phyloP scores from a whole-genome alignment of 176 grass and related monocot genomes.

The Oryza punctata region DNA sequence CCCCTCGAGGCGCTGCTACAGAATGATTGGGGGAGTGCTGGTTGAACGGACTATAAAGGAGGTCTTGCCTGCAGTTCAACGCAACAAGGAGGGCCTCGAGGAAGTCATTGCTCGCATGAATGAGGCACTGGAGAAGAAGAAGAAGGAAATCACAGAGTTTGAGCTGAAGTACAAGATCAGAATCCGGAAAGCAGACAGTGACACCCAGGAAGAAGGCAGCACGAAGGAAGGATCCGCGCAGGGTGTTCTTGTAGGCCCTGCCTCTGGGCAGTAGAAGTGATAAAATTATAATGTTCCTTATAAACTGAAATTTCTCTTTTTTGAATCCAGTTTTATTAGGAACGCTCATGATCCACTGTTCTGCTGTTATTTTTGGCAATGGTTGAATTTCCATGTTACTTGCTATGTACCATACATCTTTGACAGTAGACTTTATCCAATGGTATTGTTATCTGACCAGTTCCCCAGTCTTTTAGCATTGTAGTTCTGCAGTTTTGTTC shows the following conservation, averaged over 20 bases:
- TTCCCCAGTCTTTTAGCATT: neutral
- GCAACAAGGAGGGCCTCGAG: slow-evolving; percentile 83
- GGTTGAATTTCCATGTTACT: neutral
- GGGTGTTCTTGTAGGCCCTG: slow-evolving; percentile 90
- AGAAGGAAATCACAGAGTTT: slow-evolving; percentile 74
- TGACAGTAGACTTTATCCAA: neutral
- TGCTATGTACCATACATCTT: neutral
- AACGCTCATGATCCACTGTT: neutral
- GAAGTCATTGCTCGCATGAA: slow-evolving; percentile 81
- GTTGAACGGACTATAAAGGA: slow-evolving; percentile 87
- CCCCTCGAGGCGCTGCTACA: slow-evolving; percentile 73
- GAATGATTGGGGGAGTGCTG: slow-evolving; percentile 88
- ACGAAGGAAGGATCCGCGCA: slow-evolving; percentile 70
- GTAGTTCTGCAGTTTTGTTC: neutral
- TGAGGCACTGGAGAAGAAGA: slow-evolving; percentile 80
- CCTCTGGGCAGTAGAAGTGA: slow-evolving; percentile 15
- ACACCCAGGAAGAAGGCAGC: slow-evolving; percentile 36
- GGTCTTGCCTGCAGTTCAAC: slow-evolving; percentile 66
- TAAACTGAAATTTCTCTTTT: neutral
- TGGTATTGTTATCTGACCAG: neutral
- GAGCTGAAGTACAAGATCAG: slow-evolving; percentile 96
- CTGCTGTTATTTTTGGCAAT: neutral
- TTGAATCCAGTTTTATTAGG: neutral
- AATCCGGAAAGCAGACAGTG: slow-evolving; percentile 57
- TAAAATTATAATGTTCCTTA: neutral